Percentiles rank a stretch among this genome's conserved stretches.
phyloP scores from a whole-genome alignment of 1,139 yeast species.

The Sugiyamaella neomexicana region DNA sequence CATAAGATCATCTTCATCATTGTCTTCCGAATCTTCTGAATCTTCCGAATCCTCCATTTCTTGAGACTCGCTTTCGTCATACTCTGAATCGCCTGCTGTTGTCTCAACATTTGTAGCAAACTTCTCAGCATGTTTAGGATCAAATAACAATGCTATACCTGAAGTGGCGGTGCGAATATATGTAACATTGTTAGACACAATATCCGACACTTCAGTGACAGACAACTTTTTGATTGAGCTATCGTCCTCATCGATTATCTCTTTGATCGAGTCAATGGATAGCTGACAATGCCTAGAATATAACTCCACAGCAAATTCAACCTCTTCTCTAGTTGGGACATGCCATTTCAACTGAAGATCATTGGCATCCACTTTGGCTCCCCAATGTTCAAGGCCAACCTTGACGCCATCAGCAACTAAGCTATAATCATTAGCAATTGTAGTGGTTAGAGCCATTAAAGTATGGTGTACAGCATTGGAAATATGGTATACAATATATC shows the following conservation, averaged over 20 bases:
- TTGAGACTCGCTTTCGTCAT: slow-evolving; percentile 34
- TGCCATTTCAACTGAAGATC: slow-evolving; percentile 72
- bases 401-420: slow-evolving; percentile 27
- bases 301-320: slow-evolving; percentile 60
- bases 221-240: slow-evolving; percentile 22
- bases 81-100: slow-evolving; percentile 23
- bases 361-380: slow-evolving; percentile 34
- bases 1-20: slow-evolving; percentile 27
- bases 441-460: slow-evolving; percentile 61
- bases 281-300: slow-evolving; percentile 52
- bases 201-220: slow-evolving; percentile 36
- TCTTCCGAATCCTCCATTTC: slow-evolving; percentile 43
- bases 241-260: slow-evolving; percentile 1
- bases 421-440: slow-evolving; percentile 32
- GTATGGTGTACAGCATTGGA: slow-evolving; percentile 64
- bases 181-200: slow-evolving; percentile 54
- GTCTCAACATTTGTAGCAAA: slow-evolving; percentile 9
- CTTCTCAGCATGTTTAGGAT: slow-evolving; percentile 48
- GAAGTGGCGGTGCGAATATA: slow-evolving; percentile 63
- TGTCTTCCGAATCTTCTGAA: slow-evolving; percentile 31
- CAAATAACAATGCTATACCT: slow-evolving; percentile 75
- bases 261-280: slow-evolving; percentile 44
- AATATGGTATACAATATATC: slow-evolving; percentile 52
- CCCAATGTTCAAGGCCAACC: slow-evolving; percentile 35
- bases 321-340: slow-evolving; percentile 57